Evolutionary conservation across 805 yeast species (phyloP).

Genomic region (Millerago galiae): DNA sequence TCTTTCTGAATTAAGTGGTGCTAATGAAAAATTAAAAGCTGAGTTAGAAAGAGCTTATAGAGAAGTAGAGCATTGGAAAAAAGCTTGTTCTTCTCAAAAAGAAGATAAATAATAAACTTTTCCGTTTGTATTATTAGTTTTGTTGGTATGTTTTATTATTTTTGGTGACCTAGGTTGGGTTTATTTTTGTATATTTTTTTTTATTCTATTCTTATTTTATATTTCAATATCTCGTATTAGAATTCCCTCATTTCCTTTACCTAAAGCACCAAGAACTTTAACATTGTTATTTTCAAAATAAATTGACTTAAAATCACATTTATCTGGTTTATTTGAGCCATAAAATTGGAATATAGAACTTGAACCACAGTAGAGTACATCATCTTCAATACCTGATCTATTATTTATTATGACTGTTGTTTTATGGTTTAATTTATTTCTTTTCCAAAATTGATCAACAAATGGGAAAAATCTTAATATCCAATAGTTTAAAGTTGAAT

Average conservation of each 20-base stretch:
- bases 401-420: conserved; percentile 52
- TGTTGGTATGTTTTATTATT: background rate
- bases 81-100: conserved; percentile 17
- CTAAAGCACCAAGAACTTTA: conserved; percentile 46
- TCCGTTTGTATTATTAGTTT: background rate
- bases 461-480: conserved; percentile 62
- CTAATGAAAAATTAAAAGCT: conserved; percentile 80
- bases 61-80: conserved; percentile 82
- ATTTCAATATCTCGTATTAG: conserved; percentile 50
- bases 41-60: conserved; percentile 90
- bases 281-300: conserved; percentile 42
- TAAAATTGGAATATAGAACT: conserved; percentile 50
- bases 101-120: background rate
- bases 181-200: background rate
- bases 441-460: conserved; percentile 29
- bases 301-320: background rate
- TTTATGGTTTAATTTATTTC: conserved; percentile 10
- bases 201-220: background rate
- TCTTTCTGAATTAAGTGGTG: conserved; percentile 72
- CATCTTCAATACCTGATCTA: conserved; percentile 72
- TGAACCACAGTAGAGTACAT: conserved; percentile 63
- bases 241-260: conserved; percentile 62
- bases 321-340: conserved; percentile 29
- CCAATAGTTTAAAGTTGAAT: conserved; percentile 65
- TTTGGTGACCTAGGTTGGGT: background rate